Percentiles rank a stretch among this genome's conserved stretches.
Conservation (phyloP, 2,329 filamentous ascomycete genomes). For the Xylariales sp. region DNA sequence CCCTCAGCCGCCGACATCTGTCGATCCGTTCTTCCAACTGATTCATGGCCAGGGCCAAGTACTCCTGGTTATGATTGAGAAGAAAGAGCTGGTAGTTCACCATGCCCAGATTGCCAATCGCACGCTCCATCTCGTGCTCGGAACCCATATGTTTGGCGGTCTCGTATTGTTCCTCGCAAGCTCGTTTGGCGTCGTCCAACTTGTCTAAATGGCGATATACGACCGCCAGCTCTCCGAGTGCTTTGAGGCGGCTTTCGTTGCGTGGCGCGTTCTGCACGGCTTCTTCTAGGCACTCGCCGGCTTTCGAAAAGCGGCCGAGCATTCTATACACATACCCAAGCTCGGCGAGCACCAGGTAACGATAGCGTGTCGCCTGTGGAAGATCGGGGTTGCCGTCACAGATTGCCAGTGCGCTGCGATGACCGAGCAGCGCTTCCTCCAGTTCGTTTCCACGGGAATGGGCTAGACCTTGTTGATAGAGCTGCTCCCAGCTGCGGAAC, state of each 20-base stretch:
- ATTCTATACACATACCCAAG: no score
- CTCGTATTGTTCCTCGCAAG: slow-evolving; percentile 24
- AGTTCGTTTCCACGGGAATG: background rate
- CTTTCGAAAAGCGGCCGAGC: background rate
- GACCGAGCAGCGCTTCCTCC: background rate
- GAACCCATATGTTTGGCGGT: slow-evolving; percentile 20
- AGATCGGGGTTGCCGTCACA: background rate
- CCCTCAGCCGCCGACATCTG: background rate
- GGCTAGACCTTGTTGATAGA: background rate
- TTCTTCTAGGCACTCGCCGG: background rate
- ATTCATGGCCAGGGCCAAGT: background rate
- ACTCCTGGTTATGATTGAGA: background rate
- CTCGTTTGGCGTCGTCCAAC: slow-evolving; percentile 23
- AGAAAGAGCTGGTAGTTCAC: background rate
- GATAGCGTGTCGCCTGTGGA: no score
- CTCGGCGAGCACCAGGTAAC: no score
- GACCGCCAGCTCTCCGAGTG: background rate
- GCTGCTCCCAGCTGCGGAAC: background rate
- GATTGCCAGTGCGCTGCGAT: background rate
- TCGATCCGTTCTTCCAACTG: background rate
- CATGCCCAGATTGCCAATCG: background rate
- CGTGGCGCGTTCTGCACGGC: background rate
- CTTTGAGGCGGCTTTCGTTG: background rate
- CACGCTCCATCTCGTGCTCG: slow-evolving; percentile 18
- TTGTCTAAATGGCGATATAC: slow-evolving; percentile 26